Evolutionary conservation across 768 basidiomycete species (phyloP).

Genomic region (Psilocybe cubensis): DNA sequence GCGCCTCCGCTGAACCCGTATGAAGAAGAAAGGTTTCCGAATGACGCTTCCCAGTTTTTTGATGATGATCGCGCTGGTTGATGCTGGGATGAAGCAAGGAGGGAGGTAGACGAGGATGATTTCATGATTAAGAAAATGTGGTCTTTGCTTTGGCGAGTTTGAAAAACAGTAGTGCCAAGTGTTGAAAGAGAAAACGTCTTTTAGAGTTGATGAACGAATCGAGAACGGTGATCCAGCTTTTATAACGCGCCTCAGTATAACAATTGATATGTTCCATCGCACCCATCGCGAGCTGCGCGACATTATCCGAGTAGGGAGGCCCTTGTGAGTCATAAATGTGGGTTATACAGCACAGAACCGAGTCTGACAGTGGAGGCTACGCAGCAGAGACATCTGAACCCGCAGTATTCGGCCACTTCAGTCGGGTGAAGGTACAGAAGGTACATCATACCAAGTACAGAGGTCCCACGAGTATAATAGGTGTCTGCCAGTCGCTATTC

Average conservation of each 20-base stretch:
- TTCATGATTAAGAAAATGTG: neutral
- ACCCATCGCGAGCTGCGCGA: constrained; percentile 1
- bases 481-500: neutral
- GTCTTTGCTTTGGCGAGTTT: neutral
- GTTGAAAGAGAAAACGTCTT: neutral
- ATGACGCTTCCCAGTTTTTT: constrained; percentile 31
- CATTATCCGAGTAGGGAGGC: neutral
- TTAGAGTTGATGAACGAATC: neutral
- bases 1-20: constrained; percentile 14
- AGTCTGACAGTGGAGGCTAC: neutral
- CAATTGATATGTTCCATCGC: neutral
- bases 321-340: constrained; percentile 1
- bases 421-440: neutral
- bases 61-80: neutral
- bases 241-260: neutral
- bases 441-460: neutral
- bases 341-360: constrained; percentile 1
- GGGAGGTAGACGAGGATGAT: constrained; percentile 13
- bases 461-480: neutral
- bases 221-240: neutral
- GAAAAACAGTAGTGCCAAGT: too few relatives aligned
- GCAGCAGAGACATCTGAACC: neutral
- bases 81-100: constrained; percentile 6
- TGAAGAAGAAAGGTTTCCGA: constrained; percentile 21
- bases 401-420: constrained; percentile 6